A percentile compares a stretch with the other conserved stretches of the same genome.
Evolutionary conservation across 2,329 filamentous ascomycete species (phyloP).

Genomic region (Alternaria hordeiaustralica): DNA sequence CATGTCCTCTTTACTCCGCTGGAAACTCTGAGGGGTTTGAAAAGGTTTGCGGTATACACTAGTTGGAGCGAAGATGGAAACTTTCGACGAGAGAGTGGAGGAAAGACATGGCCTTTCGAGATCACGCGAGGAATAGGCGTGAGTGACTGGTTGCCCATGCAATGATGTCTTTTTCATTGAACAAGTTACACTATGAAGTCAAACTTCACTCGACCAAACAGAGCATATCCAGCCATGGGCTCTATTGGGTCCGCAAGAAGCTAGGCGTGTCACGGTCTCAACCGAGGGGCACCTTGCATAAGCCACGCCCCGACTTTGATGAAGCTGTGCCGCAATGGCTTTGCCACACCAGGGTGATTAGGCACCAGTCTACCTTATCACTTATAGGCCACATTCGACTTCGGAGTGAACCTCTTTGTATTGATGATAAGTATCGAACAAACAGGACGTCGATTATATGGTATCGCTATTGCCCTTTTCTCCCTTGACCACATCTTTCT

Average conservation of each 20-base stretch:
- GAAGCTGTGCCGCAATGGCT: neutral
- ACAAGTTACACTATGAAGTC: too few relatives aligned
- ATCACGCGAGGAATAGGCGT: neutral
- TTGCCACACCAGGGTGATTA: neutral
- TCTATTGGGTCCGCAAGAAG: too few relatives aligned
- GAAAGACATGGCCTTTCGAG: neutral
- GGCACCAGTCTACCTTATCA: neutral
- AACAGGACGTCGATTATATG: neutral
- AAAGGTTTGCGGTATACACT: neutral
- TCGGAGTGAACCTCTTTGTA: neutral
- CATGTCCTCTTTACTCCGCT: neutral
- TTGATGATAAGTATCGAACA: neutral
- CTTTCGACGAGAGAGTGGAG: neutral
- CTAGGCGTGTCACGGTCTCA: too few relatives aligned
- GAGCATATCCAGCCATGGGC: too few relatives aligned
- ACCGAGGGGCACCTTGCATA: too few relatives aligned
- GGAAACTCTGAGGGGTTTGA: neutral
- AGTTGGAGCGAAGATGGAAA: neutral
- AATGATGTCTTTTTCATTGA: too few relatives aligned
- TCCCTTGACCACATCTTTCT: neutral
- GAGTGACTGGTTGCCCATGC: neutral
- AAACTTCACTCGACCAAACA: too few relatives aligned
- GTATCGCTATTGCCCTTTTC: neutral
- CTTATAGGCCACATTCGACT: neutral
- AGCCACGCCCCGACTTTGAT: neutral